A percentile compares a stretch with the other conserved stretches of the same genome.
These are phyloP conservation scores for Chaetomium sp. DNA, from an alignment of 2,329 filamentous ascomycete genomes.

Conservation along the genomic window DNA sequence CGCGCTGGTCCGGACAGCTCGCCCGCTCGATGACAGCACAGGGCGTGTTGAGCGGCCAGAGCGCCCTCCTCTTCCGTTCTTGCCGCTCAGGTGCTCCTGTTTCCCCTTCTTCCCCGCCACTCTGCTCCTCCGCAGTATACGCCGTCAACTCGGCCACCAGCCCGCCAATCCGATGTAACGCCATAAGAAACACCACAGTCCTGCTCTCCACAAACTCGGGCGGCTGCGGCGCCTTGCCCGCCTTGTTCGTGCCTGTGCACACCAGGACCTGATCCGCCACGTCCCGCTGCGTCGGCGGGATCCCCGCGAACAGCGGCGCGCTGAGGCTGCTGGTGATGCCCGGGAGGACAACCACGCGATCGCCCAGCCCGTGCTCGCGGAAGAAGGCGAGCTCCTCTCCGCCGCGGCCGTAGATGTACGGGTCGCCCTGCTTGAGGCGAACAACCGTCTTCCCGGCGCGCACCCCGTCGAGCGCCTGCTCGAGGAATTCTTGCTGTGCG, in stretches of 20 bases:
- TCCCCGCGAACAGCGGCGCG: constrained; percentile 83
- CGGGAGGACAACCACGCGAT: constrained; percentile 71
- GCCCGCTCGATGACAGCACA: constrained; percentile 93
- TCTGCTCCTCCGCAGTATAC: constrained; percentile 40
- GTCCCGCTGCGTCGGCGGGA: constrained; percentile 85
- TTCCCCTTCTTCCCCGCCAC: constrained; percentile 36
- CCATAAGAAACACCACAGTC: constrained; percentile 95
- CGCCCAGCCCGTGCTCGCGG: constrained; percentile 66
- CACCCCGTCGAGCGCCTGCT: constrained; percentile 70
- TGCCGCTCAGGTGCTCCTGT: constrained; percentile 1
- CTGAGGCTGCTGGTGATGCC: constrained; percentile 87
- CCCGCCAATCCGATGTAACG: constrained; percentile 77
- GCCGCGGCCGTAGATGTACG: constrained; percentile 92
- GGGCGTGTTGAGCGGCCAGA: constrained; percentile 78
- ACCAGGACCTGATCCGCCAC: constrained; percentile 91
- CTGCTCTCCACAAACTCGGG: constrained; percentile 75
- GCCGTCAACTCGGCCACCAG: constrained; percentile 71
- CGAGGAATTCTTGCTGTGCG: constrained; percentile 86
- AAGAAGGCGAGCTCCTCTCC: constrained; percentile 93
- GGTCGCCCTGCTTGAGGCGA: constrained; percentile 92
- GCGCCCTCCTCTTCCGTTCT: constrained; percentile 40
- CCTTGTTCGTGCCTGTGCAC: constrained; percentile 94
- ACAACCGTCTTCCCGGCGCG: constrained; percentile 74
- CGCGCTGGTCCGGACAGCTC: constrained; percentile 89
- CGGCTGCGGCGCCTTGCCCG: constrained; percentile 79